A percentile compares a stretch with the other conserved stretches of the same genome.
phyloP scores from a whole-genome alignment of 805 yeast species.

The Geotrichum ghanense region DNA sequence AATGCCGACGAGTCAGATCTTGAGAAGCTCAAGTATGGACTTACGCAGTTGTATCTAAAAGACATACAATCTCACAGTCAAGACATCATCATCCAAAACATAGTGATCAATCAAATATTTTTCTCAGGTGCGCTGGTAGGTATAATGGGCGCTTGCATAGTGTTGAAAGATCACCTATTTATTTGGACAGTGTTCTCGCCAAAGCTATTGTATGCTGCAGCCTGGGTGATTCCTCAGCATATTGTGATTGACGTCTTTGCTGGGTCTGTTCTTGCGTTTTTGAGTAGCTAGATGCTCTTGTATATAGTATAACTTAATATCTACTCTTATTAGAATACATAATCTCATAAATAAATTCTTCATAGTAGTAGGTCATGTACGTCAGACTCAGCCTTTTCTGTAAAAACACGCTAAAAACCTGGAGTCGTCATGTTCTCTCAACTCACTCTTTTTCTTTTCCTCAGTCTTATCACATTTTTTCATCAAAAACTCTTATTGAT shows the following conservation, averaged over 20 bases:
- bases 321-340: too few species aligned
- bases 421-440: too few species aligned
- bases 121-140: conserved; percentile 49
- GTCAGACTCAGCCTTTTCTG: too few species aligned
- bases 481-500: too few species aligned
- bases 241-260: conserved; percentile 12
- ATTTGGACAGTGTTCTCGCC: conserved; percentile 99
- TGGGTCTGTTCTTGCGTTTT: neutral
- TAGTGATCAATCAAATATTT: conserved; percentile 35
- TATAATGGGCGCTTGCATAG: conserved; percentile 57
- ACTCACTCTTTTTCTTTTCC: too few species aligned
- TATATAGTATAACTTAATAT: neutral
- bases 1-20: neutral
- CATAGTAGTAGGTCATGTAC: too few species aligned
- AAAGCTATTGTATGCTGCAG: conserved; percentile 65
- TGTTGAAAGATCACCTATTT: conserved; percentile 74
- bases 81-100: conserved; percentile 9
- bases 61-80: neutral
- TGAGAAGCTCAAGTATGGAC: conserved; percentile 2
- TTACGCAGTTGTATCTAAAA: neutral
- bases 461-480: too few species aligned
- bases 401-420: too few species aligned
- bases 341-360: too few species aligned
- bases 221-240: conserved; percentile 43
- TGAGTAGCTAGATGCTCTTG: neutral